Base-by-base conservation (phyloP, 1,284 basidiomycete genomes). In the Austroboletus niveus region DNA sequence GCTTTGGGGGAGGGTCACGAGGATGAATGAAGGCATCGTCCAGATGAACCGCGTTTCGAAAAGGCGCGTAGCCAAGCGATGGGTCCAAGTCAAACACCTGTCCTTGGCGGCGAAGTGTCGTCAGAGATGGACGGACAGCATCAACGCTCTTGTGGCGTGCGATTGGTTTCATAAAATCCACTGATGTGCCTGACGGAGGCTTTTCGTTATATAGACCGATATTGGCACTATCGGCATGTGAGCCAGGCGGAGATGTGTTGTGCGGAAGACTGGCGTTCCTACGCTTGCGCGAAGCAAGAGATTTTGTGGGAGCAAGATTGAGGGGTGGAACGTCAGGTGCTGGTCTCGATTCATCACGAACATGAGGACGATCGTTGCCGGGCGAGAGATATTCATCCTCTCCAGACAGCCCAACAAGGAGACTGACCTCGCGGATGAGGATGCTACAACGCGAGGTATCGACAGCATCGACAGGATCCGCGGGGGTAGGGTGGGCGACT, bases 391-490 rank as follows among this genome's bases (percentile, higher is more conserved):
- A 24, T n/a, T 53, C 56, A n/a, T 65, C 51, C 1, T 69, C 65
- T 1, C 49, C 32, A n/a, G 65, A 22, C 24, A 67, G 45, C 8
- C 64, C 69, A 17, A 71, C 60, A 41, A 67, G 68, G 38, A 64
- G 56, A 46, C 68, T 66, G 17, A 71, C 66, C 29, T 70, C 69
- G 12, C 66, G 62, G 22, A 67, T 64, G 34, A 71, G 64, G 47
- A 57, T 47, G 48, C 68, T 69, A 22, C 50, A 69, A 38, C 57
- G 60, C 2, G 57, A 54, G 14, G 55, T 30, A 24, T 58, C 55
- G 8, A n/a, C 27, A 38, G 10, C 32, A 7, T 51, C 40, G 20
- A 36, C 31, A 15, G 42, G 36, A 27, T 56, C 48, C 5, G 52
- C 34, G 34, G 36, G 47, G 24, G 50, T 29, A 22, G 43, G 27